Base-by-base conservation (phyloP, 2,329 filamentous ascomycete genomes). In the Colletotrichum sojae region DNA sequence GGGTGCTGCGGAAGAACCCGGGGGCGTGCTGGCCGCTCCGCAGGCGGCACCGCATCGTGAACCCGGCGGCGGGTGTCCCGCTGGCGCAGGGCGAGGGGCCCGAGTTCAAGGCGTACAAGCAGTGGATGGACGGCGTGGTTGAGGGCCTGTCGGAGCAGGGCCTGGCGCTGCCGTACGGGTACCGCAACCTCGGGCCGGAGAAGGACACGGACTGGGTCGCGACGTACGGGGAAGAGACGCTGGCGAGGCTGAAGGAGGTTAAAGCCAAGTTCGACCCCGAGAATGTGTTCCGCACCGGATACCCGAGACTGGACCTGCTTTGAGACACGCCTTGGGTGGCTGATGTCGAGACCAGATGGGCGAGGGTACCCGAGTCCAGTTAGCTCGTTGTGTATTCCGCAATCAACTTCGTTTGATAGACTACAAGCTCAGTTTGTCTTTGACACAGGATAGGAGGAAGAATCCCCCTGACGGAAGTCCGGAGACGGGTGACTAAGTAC, bases 81-180 rank as follows among this genome's bases (percentile, higher is more conserved):
- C 60, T 71, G 5, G 73, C 71, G 18, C 68, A 72, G 18, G 67
- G 72, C 3, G 67, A 75, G 20, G 80, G 78, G 76, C 72, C 73
- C 0, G 67, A 70, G 5, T 70, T 48, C 40, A 55, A 48, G 9
- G 73, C 69, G 1, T 75, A 73, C 18, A 71, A 69, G 22, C 67
- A 75, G 16, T 73, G 69, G 45, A 22, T 70, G 49, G 75, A 52
- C 4, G 73, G 74, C 12, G 45, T 75, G 0, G 69, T 69, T 8
- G 78, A 79, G 27, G 63, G 78, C 12, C 55, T 78, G 5, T 72
- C 74, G 20, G 75, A 72, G 2, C 72, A 75, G 5, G 82, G 79
- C 65, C 73, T 82, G 18, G 74, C 78, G 0, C 69, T 82, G 8
- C 75, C 75, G 0, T 71, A 62, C 27, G 65, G 74, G 2, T 72